phyloP scores from a whole-genome alignment of 129 eudicot species.

The Flaveria ramosissima region DNA sequence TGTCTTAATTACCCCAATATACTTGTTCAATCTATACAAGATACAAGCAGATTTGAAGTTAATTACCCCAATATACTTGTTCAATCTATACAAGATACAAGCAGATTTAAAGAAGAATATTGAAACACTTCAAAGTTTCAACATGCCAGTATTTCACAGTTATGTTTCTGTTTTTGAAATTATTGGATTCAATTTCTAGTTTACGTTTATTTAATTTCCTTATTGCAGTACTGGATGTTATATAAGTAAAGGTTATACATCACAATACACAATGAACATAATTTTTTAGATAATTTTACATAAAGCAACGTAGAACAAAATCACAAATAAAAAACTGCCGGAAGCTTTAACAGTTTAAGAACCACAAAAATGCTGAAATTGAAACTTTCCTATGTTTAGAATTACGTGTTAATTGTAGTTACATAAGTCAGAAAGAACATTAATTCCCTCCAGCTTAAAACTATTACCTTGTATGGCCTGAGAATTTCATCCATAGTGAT shows the following conservation, averaged over 20 bases:
- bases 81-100: background rate
- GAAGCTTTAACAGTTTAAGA: conserved; percentile 14
- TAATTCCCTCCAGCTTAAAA: background rate
- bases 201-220: background rate
- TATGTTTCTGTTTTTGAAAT: background rate
- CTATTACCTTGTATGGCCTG: conserved; percentile 79
- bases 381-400: background rate
- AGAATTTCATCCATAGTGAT: conserved; percentile 88
- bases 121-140: background rate
- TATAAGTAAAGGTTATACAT: background rate
- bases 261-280: background rate
- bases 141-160: background rate
- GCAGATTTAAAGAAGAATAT: background rate
- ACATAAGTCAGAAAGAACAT: background rate
- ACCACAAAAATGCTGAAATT: background rate
- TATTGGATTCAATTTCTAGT: background rate
- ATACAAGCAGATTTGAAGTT: background rate
- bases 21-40: conserved; percentile 7
- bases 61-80: background rate
- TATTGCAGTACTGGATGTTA: background rate
- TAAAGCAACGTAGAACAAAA: background rate
- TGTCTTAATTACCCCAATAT: background rate
- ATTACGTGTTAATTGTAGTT: background rate
- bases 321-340: background rate
- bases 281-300: background rate